Conservation (phyloP, 345 rosid species). For the Eutrema japonicum region DNA sequence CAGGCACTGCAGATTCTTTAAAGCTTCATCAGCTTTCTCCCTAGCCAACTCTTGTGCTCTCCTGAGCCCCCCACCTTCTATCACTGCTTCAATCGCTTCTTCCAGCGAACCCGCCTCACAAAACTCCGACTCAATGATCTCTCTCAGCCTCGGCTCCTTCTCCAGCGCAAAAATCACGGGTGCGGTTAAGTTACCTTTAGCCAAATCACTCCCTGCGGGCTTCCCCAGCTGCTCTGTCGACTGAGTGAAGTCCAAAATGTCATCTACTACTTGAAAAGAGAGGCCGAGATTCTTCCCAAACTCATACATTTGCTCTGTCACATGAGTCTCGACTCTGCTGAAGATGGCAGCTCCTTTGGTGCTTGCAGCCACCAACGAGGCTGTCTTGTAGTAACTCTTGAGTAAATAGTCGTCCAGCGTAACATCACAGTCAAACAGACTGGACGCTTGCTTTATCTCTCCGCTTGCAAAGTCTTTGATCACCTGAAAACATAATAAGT, state of each 20-base stretch:
- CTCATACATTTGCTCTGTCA: constrained; percentile 67
- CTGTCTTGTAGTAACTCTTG: constrained; percentile 94
- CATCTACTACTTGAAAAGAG: constrained; percentile 89
- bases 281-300: constrained; percentile 90
- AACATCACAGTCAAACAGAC: constrained; percentile 79
- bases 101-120: constrained; percentile 17
- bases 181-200: constrained; percentile 84
- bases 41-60: constrained; percentile 72
- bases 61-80: constrained; percentile 29
- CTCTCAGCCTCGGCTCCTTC: constrained; percentile 60
- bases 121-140: constrained; percentile 17
- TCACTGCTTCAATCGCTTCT: constrained; percentile 11
- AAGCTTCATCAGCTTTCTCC: constrained; percentile 68
- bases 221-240: constrained; percentile 93
- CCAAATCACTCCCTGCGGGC: constrained; percentile 79
- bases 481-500: constrained; percentile 54
- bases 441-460: constrained; percentile 96
- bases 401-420: constrained; percentile 79
- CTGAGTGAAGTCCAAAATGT: constrained; percentile 91
- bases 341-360: constrained; percentile 92
- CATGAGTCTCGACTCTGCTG: constrained; percentile 59
- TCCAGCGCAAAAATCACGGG: constrained; percentile 81
- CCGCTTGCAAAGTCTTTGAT: constrained; percentile 98
- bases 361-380: constrained; percentile 91
- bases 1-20: constrained; percentile 64